Base-by-base conservation (phyloP, 352 stramenopile species). In the Pythium scleroteichum region DNA sequence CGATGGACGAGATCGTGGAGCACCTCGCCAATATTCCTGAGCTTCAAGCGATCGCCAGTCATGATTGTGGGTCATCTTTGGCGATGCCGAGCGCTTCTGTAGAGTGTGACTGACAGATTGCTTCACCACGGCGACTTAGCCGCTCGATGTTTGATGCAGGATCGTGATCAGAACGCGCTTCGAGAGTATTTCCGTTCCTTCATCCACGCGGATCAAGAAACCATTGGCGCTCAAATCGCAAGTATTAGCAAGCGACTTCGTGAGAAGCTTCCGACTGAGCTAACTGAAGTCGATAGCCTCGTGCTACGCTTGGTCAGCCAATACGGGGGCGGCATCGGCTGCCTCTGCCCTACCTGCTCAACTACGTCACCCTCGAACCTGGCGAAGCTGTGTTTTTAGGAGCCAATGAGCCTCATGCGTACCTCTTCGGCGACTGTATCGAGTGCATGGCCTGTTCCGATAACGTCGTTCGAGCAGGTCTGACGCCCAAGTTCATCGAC, bases 401-500 rank as follows among this genome's bases (percentile, higher is more conserved):
- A 17, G 95, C 98, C 4, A 99, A 99, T 71, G 97, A 99, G 66
- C 98, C 98, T n/a, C 98, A 99, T 75, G 98, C 98, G 14, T 99
- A 99, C 73, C 80, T 99, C 20, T 91, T 84, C 2, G 97, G 97
- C 33, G 85, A 94, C 62, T 94, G 85, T 62, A 90, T 99, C 22
- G 98, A 99, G 73, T 99, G 96, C 68, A 99, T 99, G 98, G 97
- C 97, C 26, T 98, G 96, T 49, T 98, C 85, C 27, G 97, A 99
- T 78, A 99, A 99, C 74, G 97, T 99, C 14, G 97, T 99, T 24
- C 93, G 98, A 45, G 97, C 97, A 5, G 98, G 97, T 20, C 75
- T 99, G 14, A 99, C 98, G 32, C 97, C 97, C 39, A 99, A 99
- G 78, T 98, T 98, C 68, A 98, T 98, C 55, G 98, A 99, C 84